Base-by-base conservation (phyloP, 169 alveolate species). In the Eimeria maxima region DNA sequence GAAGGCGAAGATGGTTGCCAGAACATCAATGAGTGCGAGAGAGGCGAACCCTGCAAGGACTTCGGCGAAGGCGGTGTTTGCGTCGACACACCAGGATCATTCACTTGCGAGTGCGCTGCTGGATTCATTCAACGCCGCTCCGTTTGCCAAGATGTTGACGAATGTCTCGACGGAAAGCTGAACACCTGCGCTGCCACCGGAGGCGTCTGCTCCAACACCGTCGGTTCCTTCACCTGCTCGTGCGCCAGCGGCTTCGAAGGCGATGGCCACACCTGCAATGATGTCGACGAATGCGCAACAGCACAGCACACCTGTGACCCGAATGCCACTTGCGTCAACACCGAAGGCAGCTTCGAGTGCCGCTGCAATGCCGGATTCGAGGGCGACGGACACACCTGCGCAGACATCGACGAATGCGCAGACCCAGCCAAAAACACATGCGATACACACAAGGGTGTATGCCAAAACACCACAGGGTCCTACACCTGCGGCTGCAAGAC, bases 391-490 rank as follows among this genome's bases (percentile, higher is more conserved):
- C 92, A 95, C 45, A 90, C 78, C 29, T 78, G 96, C 55, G 73
- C 47, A 1, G 97, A 96, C 69, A 96, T 96, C 47, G 96, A 96
- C 86, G 97, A 96, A 55, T 96, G 97, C 91, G 78, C 96, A 20
- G 91, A 60, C 65, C 78, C 47, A 14, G 53, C 95, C 4, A 87
- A 29, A 24, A 53, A 96, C 90, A 74, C 84, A n/a, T 96, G 97
- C 90, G 96, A 96, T 55, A 96, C 93, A 50, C 96, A 76, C 86
- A 95, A 53, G 42, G 96, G 96, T 22, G 8, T 57, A 13, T 96
- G 97, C 83, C 65, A 91, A 67, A 96, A 96, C 87, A 95, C 95
- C 84, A 73, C 65, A n/a, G 97, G 97, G 0, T 76, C 97, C 60
- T 96, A 50, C 93, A 93, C 91, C 38, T 96, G 97, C 94, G 97